Conservation (phyloP, 257 asterid genomes). For the Capsicum pubescens region DNA sequence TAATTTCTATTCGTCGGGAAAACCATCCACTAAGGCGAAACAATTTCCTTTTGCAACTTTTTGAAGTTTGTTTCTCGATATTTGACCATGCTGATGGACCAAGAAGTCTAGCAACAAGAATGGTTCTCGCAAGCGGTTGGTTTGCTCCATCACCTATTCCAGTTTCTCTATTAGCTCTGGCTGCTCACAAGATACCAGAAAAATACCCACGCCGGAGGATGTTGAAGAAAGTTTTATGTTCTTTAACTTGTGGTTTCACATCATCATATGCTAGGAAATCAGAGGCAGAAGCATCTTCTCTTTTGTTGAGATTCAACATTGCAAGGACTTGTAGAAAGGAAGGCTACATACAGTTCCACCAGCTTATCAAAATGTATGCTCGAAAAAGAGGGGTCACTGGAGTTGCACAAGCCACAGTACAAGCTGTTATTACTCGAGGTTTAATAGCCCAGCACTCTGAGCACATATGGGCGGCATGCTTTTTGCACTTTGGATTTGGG, state of each 20-base stretch:
- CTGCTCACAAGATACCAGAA: conserved; percentile 84
- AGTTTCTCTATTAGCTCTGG: conserved; percentile 59
- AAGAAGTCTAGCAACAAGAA: conserved; percentile 84
- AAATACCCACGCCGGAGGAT: conserved; percentile 57
- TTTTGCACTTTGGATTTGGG: conserved; percentile 69
- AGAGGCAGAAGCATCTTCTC: conserved; percentile 70
- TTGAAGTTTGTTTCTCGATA: conserved; percentile 94
- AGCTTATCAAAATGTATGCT: conserved; percentile 59
- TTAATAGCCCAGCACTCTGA: conserved; percentile 54
- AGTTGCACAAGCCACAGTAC: conserved; percentile 70
- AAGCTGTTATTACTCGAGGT: conserved; percentile 57
- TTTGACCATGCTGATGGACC: conserved; percentile 95
- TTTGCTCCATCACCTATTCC: conserved; percentile 85
- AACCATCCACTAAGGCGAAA: conserved; percentile 68
- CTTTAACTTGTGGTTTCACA: conserved; percentile 70
- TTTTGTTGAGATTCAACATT: conserved; percentile 63
- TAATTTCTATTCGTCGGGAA: conserved; percentile 61
- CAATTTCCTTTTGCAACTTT: conserved; percentile 78
- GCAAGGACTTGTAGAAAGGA: conserved; percentile 61
- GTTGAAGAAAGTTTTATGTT: conserved; percentile 66
- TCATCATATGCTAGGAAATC: conserved; percentile 71
- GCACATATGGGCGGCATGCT: conserved; percentile 88
- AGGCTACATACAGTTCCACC: conserved; percentile 61
- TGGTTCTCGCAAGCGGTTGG: conserved; percentile 94
- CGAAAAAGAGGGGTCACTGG: conserved; percentile 63